Percentiles rank a stretch among this genome's conserved stretches.
Evolutionary conservation across 2,329 filamentous ascomycete species (phyloP).

Genomic region (Aphanoascus verrucosus): DNA sequence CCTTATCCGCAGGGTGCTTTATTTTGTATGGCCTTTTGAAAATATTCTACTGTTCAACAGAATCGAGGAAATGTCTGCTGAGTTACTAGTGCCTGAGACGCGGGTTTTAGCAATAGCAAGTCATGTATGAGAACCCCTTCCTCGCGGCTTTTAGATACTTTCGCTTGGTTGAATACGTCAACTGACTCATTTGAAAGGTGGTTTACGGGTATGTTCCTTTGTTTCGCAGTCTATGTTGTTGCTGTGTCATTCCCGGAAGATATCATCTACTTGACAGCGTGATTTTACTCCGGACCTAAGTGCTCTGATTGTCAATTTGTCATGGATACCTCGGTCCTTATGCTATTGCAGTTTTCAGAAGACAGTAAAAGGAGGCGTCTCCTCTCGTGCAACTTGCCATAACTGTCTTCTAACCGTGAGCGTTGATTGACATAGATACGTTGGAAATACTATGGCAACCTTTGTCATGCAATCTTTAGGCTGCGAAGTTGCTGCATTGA

Average conservation of each 20-base stretch:
- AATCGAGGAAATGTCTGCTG: slow-evolving; percentile 22
- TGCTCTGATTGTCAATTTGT: no score
- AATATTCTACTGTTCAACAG: not conserved
- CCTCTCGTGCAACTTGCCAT: not conserved
- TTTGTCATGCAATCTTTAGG: slow-evolving; percentile 89
- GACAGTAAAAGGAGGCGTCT: not conserved
- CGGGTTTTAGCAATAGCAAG: slow-evolving; percentile 80
- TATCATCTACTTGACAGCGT: no score
- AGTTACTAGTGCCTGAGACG: slow-evolving; percentile 47
- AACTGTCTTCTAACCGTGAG: not conserved
- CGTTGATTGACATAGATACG: slow-evolving; percentile 54
- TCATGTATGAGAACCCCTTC: slow-evolving; percentile 58
- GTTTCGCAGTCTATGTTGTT: not conserved
- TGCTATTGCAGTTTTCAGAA: not conserved
- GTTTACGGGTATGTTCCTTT: slow-evolving; percentile 25
- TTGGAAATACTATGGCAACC: slow-evolving; percentile 94
- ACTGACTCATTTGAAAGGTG: slow-evolving; percentile 43
- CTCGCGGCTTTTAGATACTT: slow-evolving; percentile 18
- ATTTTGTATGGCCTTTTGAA: not conserved
- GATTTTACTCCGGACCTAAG: no score
- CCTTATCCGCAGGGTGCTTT: no score
- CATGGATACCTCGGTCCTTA: not conserved
- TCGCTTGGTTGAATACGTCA: slow-evolving; percentile 9
- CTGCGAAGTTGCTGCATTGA: slow-evolving; percentile 85
- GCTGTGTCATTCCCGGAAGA: not conserved